Evolutionary conservation across 768 basidiomycete species (phyloP), one percentile per base, ranked within the genome.

Genomic region (Asterophora parasitica): DNA sequence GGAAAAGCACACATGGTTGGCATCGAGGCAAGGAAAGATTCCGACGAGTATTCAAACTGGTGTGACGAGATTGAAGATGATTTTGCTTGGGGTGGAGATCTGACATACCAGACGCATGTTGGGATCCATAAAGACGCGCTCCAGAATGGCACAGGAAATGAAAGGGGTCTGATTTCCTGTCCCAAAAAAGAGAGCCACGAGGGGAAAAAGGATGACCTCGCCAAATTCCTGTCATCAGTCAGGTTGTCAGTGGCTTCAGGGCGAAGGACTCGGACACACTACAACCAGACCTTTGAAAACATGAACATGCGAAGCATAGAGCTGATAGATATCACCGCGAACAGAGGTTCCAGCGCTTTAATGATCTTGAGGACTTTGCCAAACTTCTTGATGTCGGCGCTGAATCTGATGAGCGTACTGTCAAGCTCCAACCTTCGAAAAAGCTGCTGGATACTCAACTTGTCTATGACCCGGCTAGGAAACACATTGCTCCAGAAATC

Each of bases 141-240:
- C 64, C 8, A 65, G 51, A 15, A 65, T 66, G 8, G 64, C 62
- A 5, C 59, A 65, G 11, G 64, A 65, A 23, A 66, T 61, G 52
- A 61, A 66, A 28, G 65, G 64, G 4, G 64, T 66, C 35, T 66
- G 65, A 17, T 66, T 66, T 11, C 65, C 64, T 26, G 65, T 64
- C 23, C 64, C 65, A 48, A 66, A 64, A 48, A 66, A 66, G 37
- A 65, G 53, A 12, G 62, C 64, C 23, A 62, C 60, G 10, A 64
- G 58, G 9, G 65, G 64, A 47, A 61, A 64, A 8, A 66, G 60
- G 28, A 66, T 59, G 17, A 57, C 56, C 30, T 66, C 61, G 17
- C 62, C 62, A 42, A 64, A 66, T 42, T 58, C 60, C 62, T 65
- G 33, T 11, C 28, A 30, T 43, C 23, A 6, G 7, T 4, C 1